Conservation (phyloP, 352 stramenopile species). For the Phytopythium sindhum region DNA sequence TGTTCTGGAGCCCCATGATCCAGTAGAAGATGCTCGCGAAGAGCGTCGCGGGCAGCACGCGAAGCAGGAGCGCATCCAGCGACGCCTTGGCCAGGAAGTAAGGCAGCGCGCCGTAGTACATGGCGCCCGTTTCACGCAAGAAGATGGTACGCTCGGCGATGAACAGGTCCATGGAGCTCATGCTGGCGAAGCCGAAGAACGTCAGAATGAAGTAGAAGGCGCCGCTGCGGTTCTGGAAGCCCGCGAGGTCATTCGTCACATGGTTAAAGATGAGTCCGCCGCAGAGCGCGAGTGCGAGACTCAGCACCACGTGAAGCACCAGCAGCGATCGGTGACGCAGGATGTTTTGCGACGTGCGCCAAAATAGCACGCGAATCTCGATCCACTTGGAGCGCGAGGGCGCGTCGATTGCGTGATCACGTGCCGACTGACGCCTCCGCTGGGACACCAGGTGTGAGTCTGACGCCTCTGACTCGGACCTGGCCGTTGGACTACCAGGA, state of each 20-base stretch:
- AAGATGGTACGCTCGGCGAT: slow-evolving; percentile 75
- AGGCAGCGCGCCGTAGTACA: slow-evolving; percentile 76
- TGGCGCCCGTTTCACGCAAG: slow-evolving; percentile 67
- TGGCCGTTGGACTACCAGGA: slow-evolving; percentile 11
- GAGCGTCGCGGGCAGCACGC: slow-evolving; percentile 64
- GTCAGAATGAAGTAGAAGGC: slow-evolving; percentile 86
- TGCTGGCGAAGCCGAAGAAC: slow-evolving; percentile 81
- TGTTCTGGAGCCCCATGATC: slow-evolving; percentile 78
- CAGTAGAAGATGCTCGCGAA: slow-evolving; percentile 88
- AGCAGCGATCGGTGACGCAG: slow-evolving; percentile 71
- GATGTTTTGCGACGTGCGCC: slow-evolving; percentile 65
- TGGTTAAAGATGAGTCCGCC: slow-evolving; percentile 77
- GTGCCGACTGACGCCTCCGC: neutral
- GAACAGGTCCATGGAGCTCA: slow-evolving; percentile 86
- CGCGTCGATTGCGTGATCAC: neutral
- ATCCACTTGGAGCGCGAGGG: slow-evolving; percentile 43
- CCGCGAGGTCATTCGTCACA: slow-evolving; percentile 76
- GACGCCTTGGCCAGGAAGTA: slow-evolving; percentile 79
- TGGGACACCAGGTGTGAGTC: neutral
- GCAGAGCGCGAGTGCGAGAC: slow-evolving; percentile 55
- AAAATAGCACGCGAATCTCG: slow-evolving; percentile 69
- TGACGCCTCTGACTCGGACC: slow-evolving; percentile 9
- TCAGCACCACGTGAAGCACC: slow-evolving; percentile 58
- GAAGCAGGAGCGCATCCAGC: slow-evolving; percentile 70
- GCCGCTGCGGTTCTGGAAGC: slow-evolving; percentile 82